Evolutionary conservation across 805 yeast genomes (phyloP).

Genomic region (Candida ipomoeae): DNA sequence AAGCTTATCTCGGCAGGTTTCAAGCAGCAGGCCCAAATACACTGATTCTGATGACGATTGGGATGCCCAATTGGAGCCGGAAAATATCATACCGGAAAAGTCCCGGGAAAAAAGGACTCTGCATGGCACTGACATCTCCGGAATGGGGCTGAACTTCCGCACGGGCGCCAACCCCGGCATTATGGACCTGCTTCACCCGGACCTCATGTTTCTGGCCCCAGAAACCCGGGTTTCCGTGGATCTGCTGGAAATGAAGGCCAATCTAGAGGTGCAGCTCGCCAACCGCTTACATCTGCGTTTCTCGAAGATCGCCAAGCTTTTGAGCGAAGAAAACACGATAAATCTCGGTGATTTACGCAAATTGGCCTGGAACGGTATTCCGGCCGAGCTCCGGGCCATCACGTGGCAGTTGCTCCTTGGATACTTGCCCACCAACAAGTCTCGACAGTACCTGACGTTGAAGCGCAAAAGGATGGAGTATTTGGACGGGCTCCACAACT

Average conservation of each 20-base stretch:
- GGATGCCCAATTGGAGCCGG: slow-evolving; percentile 63
- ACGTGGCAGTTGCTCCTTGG: slow-evolving; percentile 91
- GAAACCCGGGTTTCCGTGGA: slow-evolving; percentile 21
- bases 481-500: slow-evolving; percentile 64
- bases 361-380: slow-evolving; percentile 93
- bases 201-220: slow-evolving; percentile 26
- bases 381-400: slow-evolving; percentile 70
- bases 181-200: slow-evolving; percentile 37
- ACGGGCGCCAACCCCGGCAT: slow-evolving; percentile 22
- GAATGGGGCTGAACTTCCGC: slow-evolving; percentile 6
- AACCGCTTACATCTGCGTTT: slow-evolving; percentile 61
- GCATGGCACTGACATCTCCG: background rate
- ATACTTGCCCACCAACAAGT: slow-evolving; percentile 80
- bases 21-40: slow-evolving; percentile 30
- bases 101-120: background rate
- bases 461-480: slow-evolving; percentile 84
- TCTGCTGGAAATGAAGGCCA: slow-evolving; percentile 36
- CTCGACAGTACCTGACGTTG: slow-evolving; percentile 66
- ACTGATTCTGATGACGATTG: slow-evolving; percentile 86
- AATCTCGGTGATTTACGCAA: slow-evolving; percentile 68
- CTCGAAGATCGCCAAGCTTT: slow-evolving; percentile 59
- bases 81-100: slow-evolving; percentile 6
- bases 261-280: slow-evolving; percentile 50
- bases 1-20: slow-evolving; percentile 6
- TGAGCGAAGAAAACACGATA: slow-evolving; percentile 48